Evolutionary conservation across 805 yeast genomes (phyloP).

Genomic region (Metschnikowia lunata): DNA sequence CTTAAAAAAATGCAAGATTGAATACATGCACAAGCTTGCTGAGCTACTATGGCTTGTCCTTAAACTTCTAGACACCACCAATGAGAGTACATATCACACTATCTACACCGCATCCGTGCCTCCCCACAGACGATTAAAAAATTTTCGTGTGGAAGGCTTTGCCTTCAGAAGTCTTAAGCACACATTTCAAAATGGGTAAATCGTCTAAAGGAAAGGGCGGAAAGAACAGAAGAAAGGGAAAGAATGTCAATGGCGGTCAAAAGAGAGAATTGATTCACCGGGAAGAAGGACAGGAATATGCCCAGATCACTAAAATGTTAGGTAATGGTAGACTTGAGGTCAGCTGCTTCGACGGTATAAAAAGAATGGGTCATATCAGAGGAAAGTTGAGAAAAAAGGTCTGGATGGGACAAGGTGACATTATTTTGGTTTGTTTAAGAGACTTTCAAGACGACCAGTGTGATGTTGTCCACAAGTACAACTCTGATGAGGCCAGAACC

Average conservation of each 20-base stretch:
- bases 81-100: conserved; percentile 4
- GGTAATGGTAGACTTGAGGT: conserved; percentile 98
- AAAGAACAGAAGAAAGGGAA: conserved; percentile 96
- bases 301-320: conserved; percentile 95
- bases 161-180: background rate
- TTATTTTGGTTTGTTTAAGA: conserved; percentile 90
- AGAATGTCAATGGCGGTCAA: conserved; percentile 85
- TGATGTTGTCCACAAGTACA: conserved; percentile 95
- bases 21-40: too few relatives aligned
- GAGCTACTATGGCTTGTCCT: too few relatives aligned
- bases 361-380: conserved; percentile 96
- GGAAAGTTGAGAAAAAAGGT: conserved; percentile 99
- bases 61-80: too few relatives aligned
- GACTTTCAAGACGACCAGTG: conserved; percentile 98
- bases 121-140: conserved; percentile 4
- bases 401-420: conserved; percentile 99
- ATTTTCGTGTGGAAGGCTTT: conserved; percentile 4
- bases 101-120: conserved; percentile 11
- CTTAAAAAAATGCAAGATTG: too few relatives aligned
- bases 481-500: conserved; percentile 96
- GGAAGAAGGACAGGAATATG: conserved; percentile 98
- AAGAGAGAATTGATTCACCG: conserved; percentile 90
- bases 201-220: conserved; percentile 79
- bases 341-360: conserved; percentile 87
- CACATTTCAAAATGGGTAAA: conserved; percentile 58